phyloP scores from a whole-genome alignment of 768 basidiomycete genomes.

The Glaciozyma antarctica region DNA sequence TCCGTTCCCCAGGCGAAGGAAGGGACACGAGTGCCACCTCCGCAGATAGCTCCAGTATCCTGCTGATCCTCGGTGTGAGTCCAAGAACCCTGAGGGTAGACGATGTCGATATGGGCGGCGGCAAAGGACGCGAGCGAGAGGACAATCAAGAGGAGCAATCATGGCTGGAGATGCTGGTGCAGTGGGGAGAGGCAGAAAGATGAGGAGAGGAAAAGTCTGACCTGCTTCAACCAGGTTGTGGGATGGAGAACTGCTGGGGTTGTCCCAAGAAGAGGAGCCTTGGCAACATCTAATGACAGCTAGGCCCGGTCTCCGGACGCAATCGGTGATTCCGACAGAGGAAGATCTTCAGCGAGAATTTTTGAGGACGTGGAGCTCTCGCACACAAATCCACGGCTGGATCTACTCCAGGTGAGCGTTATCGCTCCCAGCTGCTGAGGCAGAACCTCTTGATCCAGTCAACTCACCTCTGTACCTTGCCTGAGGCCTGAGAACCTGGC shows the following conservation, averaged over 20 bases:
- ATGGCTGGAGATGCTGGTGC: neutral
- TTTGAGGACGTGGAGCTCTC: too few species aligned
- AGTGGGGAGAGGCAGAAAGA: neutral
- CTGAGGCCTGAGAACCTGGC: too few species aligned
- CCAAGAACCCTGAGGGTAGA: conserved; percentile 8
- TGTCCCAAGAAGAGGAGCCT: too few species aligned
- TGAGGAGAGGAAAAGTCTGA: neutral
- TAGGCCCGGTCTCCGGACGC: too few species aligned
- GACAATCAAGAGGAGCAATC: neutral
- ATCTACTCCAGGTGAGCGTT: too few species aligned
- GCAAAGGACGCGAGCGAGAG: neutral
- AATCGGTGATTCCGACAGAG: too few species aligned
- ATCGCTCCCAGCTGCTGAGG: too few species aligned
- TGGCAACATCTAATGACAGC: too few species aligned
- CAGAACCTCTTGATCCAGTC: too few species aligned
- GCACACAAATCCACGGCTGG: too few species aligned
- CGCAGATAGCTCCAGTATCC: conserved; percentile 6
- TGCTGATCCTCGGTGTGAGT: conserved; percentile 5
- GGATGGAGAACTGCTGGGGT: neutral
- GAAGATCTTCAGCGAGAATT: too few species aligned
- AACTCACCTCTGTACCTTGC: too few species aligned
- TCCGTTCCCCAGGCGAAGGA: conserved; percentile 7
- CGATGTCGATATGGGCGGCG: conserved; percentile 6
- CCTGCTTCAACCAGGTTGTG: neutral
- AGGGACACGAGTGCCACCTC: conserved; percentile 1